Evolutionary conservation across 306 rosid genomes (phyloP).

Genomic region (Ormosia emarginata): DNA sequence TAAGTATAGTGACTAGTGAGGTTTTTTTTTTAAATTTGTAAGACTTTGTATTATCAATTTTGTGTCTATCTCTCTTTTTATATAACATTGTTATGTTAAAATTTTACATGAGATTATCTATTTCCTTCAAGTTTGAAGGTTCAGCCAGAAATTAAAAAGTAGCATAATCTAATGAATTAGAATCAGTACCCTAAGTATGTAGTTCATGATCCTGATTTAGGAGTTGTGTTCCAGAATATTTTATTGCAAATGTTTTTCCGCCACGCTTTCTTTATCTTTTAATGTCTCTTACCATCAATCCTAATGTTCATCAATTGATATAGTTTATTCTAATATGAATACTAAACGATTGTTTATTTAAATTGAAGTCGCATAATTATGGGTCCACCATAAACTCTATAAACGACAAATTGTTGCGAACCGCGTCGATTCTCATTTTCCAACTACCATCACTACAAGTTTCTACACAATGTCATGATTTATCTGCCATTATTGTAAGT

Average conservation of each 20-base stretch:
- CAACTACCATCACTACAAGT: not conserved
- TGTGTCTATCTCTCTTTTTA: no score
- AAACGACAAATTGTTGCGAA: not conserved
- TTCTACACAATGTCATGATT: not conserved
- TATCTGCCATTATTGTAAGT: not conserved
- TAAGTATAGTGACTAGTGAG: no score
- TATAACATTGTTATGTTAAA: no score
- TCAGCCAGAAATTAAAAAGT: not conserved
- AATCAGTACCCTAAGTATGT: not conserved
- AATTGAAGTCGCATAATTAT: not conserved
- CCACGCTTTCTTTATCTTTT: not conserved
- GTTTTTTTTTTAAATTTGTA: no score
- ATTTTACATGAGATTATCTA: no score
- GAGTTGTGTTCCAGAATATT: not conserved
- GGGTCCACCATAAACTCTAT: not conserved
- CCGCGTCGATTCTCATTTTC: not conserved
- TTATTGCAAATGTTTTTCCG: not conserved
- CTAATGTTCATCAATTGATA: constrained; percentile 9
- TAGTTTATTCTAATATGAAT: not conserved
- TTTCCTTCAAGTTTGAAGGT: no score
- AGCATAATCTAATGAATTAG: not conserved
- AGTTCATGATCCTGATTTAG: not conserved
- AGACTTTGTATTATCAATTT: no score
- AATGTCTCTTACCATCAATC: not conserved
- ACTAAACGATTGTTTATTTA: not conserved